Evolutionary conservation across 2,329 filamentous ascomycete species (phyloP).

Genomic region (Dothiorella sarmentorum): DNA sequence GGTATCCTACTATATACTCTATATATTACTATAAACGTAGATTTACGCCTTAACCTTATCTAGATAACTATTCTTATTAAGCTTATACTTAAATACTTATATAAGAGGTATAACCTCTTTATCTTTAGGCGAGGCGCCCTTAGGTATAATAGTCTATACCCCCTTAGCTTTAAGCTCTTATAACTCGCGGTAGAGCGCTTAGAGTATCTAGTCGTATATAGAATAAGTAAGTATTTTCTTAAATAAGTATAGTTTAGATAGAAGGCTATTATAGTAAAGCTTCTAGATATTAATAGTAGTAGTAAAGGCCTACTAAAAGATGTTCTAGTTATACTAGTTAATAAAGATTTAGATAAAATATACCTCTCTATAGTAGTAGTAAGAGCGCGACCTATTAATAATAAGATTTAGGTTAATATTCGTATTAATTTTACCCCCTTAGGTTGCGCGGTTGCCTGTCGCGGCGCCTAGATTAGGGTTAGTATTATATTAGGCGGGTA

Average conservation of each 20-base stretch:
- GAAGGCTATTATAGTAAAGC: no score
- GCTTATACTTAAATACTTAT: slow-evolving; percentile 23
- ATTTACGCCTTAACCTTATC: slow-evolving; percentile 22
- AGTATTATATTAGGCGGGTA: not conserved
- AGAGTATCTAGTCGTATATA: no score
- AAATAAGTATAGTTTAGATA: no score
- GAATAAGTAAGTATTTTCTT: no score
- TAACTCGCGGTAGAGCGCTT: no score
- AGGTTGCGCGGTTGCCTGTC: not conserved
- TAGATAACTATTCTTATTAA: slow-evolving; percentile 21
- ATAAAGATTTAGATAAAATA: no score
- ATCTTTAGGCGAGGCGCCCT: not conserved
- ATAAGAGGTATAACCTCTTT: slow-evolving; percentile 17
- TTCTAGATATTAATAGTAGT: no score
- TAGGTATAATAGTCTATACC: no score
- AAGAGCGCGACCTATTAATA: not conserved
- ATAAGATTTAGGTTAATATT: not conserved
- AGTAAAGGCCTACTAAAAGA: no score
- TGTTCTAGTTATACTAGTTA: no score
- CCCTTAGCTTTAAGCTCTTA: no score
- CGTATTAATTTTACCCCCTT: not conserved
- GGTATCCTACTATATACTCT: slow-evolving; percentile 17
- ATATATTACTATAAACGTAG: slow-evolving; percentile 20
- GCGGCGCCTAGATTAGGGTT: not conserved
- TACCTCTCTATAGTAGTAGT: no score